Conservation (phyloP, 768 basidiomycete species). For the Tephrocybe sp. region DNA sequence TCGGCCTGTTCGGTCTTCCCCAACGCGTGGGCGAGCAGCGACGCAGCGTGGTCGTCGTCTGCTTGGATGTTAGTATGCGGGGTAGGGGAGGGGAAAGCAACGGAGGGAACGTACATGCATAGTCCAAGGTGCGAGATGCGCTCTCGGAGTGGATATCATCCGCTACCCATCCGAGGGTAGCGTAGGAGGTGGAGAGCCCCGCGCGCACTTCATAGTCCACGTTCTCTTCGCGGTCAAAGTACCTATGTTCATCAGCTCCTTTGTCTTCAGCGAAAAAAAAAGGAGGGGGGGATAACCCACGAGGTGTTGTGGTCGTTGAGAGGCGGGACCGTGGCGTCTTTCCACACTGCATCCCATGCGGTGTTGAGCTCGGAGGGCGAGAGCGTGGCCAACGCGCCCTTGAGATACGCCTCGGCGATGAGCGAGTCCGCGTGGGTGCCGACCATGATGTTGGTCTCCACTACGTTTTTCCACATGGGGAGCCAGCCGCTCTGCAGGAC, state of each 20-base stretch:
- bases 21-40: slow-evolving; percentile 57
- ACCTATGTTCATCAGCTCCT: slow-evolving; percentile 34
- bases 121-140: slow-evolving; percentile 74
- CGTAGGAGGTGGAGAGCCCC: slow-evolving; percentile 66
- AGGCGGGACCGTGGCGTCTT: slow-evolving; percentile 69
- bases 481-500: slow-evolving; percentile 66
- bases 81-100: not conserved
- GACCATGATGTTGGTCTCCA: slow-evolving; percentile 88
- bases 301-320: slow-evolving; percentile 48
- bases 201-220: slow-evolving; percentile 83
- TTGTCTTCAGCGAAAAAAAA: too few species aligned
- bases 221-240: slow-evolving; percentile 73
- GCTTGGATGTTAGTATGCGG: not conserved
- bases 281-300: too few species aligned
- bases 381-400: slow-evolving; percentile 63
- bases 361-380: slow-evolving; percentile 60
- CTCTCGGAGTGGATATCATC: slow-evolving; percentile 77
- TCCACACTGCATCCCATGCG: slow-evolving; percentile 75
- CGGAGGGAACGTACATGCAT: slow-evolving; percentile 56
- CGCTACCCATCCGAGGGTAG: slow-evolving; percentile 70
- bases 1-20: slow-evolving; percentile 45
- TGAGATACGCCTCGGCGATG: slow-evolving; percentile 68
- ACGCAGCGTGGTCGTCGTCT: slow-evolving; percentile 82
- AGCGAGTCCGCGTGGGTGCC: slow-evolving; percentile 81
- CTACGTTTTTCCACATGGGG: slow-evolving; percentile 90